phyloP scores from a whole-genome alignment of 2,329 filamentous ascomycete genomes.

The Monosporascus sp. region DNA sequence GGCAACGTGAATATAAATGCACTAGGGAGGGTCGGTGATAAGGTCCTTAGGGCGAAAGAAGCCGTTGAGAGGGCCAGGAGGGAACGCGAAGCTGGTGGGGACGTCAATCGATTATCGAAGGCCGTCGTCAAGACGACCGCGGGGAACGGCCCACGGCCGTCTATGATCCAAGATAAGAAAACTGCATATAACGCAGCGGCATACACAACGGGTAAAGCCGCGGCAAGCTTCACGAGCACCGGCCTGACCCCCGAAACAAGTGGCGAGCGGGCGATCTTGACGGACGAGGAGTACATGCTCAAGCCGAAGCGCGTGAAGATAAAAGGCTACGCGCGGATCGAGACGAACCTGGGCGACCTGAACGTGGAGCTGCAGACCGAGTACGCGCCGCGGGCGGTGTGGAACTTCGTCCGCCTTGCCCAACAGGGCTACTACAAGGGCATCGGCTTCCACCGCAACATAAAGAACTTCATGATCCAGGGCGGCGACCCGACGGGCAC shows the following conservation, averaged over 20 bases:
- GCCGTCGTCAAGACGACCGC: conserved; percentile 33
- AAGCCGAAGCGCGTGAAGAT: conserved; percentile 82
- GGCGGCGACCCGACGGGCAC: conserved; percentile 92
- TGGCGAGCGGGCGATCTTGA: conserved; percentile 76
- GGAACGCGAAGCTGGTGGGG: conserved; percentile 58
- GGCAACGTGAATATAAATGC: conserved; percentile 74
- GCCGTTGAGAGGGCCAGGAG: conserved; percentile 86
- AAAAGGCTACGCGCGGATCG: conserved; percentile 86
- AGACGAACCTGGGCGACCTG: conserved; percentile 77
- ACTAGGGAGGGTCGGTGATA: conserved; percentile 70
- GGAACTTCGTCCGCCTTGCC: conserved; percentile 89
- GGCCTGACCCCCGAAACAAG: conserved; percentile 90
- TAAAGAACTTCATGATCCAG: conserved; percentile 96
- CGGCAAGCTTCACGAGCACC: conserved; percentile 92
- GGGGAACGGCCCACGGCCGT: conserved; percentile 28
- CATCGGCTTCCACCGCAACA: conserved; percentile 87
- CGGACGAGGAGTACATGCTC: conserved; percentile 95
- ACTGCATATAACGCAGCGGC: conserved; percentile 77
- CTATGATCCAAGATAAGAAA: conserved; percentile 52
- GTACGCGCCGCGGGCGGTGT: conserved; percentile 85
- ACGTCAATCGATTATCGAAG: conserved; percentile 50
- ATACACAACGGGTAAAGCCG: conserved; percentile 86
- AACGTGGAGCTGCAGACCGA: conserved; percentile 90
- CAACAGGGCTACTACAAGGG: conserved; percentile 86
- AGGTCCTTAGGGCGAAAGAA: conserved; percentile 86